A percentile compares a stretch with the other conserved stretches of the same genome.
Conservation (phyloP, 768 basidiomycete species). For the Tylopilus balloui region DNA sequence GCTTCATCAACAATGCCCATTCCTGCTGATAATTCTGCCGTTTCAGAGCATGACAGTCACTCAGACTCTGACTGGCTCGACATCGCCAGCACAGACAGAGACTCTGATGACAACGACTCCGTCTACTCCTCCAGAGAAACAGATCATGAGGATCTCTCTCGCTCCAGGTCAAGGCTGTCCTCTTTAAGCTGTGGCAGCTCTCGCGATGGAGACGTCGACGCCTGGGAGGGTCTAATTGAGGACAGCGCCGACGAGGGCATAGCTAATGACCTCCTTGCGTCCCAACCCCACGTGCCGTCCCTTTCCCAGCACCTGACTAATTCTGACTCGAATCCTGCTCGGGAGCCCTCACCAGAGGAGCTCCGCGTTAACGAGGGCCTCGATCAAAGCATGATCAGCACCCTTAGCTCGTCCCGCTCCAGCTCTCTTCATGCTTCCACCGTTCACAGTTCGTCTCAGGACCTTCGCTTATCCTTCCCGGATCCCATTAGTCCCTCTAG, state of each 20-base stretch:
- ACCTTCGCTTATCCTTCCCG: constrained; percentile 77
- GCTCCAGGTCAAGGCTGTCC: constrained; percentile 61
- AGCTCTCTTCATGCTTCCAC: constrained; percentile 53
- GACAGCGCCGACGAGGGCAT: constrained; percentile 51
- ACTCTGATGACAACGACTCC: constrained; percentile 70
- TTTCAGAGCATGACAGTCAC: constrained; percentile 60
- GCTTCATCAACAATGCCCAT: constrained; percentile 30
- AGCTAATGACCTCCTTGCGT: constrained; percentile 21
- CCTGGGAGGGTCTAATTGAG: constrained; percentile 75
- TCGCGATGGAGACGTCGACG: constrained; percentile 62
- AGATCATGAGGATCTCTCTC: constrained; percentile 53
- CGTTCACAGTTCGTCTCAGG: constrained; percentile 59
- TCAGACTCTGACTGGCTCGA: constrained; percentile 88
- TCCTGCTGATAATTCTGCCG: constrained; percentile 37
- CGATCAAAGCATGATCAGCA: constrained; percentile 81
- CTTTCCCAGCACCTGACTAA: constrained; percentile 20
- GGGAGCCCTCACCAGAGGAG: constrained; percentile 51
- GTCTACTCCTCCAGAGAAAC: constrained; percentile 51
- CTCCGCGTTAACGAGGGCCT: constrained; percentile 67
- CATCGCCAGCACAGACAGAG: constrained; percentile 56
- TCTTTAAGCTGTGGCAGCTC: constrained; percentile 69
- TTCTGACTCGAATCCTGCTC: constrained; percentile 24
- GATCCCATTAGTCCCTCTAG: constrained; percentile 74
- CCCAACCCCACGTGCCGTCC: constrained; percentile 22
- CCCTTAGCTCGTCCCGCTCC: constrained; percentile 69